Percentiles rank a stretch among this genome's conserved stretches.
Conservation (phyloP, 1,284 basidiomycete species). For the Garcileccinum viscosum region DNA sequence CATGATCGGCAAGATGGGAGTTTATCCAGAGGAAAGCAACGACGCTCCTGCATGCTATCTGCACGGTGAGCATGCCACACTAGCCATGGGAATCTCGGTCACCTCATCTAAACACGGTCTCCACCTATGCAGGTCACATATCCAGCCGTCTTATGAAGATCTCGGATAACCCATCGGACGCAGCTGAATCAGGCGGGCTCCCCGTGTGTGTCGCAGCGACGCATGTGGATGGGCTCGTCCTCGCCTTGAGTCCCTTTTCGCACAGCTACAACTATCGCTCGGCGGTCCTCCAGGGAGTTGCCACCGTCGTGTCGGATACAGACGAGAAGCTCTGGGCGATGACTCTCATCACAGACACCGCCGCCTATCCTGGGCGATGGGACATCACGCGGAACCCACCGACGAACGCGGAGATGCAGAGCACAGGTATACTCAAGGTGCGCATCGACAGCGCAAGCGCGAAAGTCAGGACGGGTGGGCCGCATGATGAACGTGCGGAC, state of each 20-base stretch:
- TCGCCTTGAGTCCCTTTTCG: conserved; percentile 31
- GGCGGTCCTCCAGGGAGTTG: conserved; percentile 29
- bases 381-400: conserved; percentile 31
- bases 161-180: neutral
- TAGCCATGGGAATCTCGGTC: neutral
- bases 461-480: conserved; percentile 31
- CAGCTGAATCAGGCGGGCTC: conserved; percentile 13
- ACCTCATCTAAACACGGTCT: neutral
- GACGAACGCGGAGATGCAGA: conserved; percentile 32
- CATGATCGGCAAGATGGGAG: conserved; percentile 33
- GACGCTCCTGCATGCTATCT: conserved; percentile 28
- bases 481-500: conserved; percentile 31
- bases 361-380: conserved; percentile 31
- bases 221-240: conserved; percentile 33
- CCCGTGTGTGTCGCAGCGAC: conserved; percentile 31
- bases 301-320: conserved; percentile 18
- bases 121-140: conserved; percentile 23
- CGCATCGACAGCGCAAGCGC: conserved; percentile 29
- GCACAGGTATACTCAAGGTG: conserved; percentile 32
- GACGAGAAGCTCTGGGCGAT: conserved; percentile 36
- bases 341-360: conserved; percentile 28
- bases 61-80: conserved; percentile 21
- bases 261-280: conserved; percentile 37
- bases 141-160: conserved; percentile 39
- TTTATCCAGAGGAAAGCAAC: conserved; percentile 21